phyloP scores from a whole-genome alignment of 495 filamentous ascomycete genomes.

The Penicillium paxilli region DNA sequence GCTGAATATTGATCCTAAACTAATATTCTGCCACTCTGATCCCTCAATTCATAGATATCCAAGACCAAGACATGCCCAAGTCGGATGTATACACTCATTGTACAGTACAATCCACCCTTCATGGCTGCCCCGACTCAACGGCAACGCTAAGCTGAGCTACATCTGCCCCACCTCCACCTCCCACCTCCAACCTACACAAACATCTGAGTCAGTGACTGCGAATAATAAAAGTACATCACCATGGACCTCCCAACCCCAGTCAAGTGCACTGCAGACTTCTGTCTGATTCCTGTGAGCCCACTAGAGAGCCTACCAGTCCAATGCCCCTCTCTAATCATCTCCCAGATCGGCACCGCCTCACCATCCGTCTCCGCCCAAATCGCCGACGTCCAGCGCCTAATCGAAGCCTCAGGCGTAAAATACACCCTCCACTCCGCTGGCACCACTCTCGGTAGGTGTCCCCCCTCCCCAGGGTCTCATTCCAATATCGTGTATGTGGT shows the following conservation, averaged over 20 bases:
- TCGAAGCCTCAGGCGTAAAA: constrained; percentile 73
- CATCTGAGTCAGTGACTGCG: too few relatives aligned
- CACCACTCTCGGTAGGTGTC: constrained; percentile 87
- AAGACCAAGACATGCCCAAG: too few relatives aligned
- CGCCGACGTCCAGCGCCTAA: constrained; percentile 83
- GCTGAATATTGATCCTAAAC: too few relatives aligned
- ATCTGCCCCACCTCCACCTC: background rate
- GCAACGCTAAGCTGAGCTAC: too few relatives aligned
- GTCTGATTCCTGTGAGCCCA: constrained; percentile 68
- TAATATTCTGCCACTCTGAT: too few relatives aligned
- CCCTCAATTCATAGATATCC: too few relatives aligned
- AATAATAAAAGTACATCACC: background rate
- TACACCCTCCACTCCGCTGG: constrained; percentile 91
- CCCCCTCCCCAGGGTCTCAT: too few relatives aligned
- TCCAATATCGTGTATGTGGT: too few relatives aligned
- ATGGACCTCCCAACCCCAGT: constrained; percentile 57
- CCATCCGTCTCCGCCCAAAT: constrained; percentile 86
- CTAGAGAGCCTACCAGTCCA: constrained; percentile 26
- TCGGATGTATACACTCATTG: too few relatives aligned
- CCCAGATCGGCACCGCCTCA: constrained; percentile 78
- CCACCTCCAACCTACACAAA: background rate
- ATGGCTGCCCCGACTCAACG: too few relatives aligned
- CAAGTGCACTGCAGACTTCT: constrained; percentile 76
- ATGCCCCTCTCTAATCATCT: background rate
- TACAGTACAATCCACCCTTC: too few relatives aligned